phyloP scores from a whole-genome alignment of 2,329 filamentous ascomycete species.

The Colletotrichum sp. region DNA sequence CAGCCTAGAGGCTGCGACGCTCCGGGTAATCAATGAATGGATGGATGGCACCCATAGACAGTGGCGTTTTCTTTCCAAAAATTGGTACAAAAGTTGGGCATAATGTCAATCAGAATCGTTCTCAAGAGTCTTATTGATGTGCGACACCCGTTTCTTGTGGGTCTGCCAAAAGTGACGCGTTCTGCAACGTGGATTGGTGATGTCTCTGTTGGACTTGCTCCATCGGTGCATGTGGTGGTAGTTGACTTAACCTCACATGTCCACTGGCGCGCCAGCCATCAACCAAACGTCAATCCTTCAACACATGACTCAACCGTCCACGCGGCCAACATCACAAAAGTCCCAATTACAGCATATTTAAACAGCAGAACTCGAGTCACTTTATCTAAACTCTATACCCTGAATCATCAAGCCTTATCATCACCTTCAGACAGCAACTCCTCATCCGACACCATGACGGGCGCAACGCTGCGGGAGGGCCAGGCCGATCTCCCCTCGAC shows the following conservation, averaged over 20 bases:
- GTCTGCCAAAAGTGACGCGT: neutral
- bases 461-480: slow-evolving; percentile 30
- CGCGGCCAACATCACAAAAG: neutral
- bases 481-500: slow-evolving; percentile 64
- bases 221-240: neutral
- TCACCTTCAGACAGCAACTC: neutral
- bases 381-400: neutral
- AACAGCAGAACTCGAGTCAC: neutral
- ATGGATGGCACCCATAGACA: slow-evolving; percentile 19
- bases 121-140: neutral
- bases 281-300: neutral
- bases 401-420: neutral
- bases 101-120: neutral
- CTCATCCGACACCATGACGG: slow-evolving; percentile 33
- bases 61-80: slow-evolving; percentile 14
- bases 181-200: neutral
- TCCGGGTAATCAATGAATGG: slow-evolving; percentile 8
- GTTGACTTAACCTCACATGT: neutral
- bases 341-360: neutral
- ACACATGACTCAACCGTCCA: neutral
- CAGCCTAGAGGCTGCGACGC: slow-evolving; percentile 5
- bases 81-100: neutral
- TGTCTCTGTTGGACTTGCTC: neutral
- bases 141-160: neutral
- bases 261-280: neutral